Evolutionary conservation across 192 early-diverging fungal genomes (phyloP).

Genomic region (Coemansia sp.): DNA sequence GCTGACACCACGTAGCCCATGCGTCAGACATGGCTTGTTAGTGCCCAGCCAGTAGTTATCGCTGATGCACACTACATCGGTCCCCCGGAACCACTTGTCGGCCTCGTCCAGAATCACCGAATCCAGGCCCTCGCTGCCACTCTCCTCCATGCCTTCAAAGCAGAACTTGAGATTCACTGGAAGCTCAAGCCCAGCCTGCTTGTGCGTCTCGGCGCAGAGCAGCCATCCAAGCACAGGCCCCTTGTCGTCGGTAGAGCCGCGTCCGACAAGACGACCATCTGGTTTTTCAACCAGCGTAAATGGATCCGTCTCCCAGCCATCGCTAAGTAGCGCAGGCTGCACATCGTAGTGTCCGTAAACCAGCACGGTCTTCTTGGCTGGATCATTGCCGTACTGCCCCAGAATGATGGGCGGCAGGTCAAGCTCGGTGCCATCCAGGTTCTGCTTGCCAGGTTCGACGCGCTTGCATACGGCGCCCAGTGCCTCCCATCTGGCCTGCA

Average conservation of each 20-base stretch:
- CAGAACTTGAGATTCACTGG: constrained; percentile 96
- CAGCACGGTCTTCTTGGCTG: constrained; percentile 91
- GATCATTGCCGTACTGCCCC: constrained; percentile 85
- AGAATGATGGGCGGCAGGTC: constrained; percentile 91
- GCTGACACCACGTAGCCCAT: constrained; percentile 84
- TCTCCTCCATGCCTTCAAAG: constrained; percentile 94
- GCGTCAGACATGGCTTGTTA: constrained; percentile 95
- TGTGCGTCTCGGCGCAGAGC: constrained; percentile 92
- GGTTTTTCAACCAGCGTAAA: constrained; percentile 84
- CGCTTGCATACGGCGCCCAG: constrained; percentile 65
- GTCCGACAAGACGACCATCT: constrained; percentile 80
- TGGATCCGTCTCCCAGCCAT: constrained; percentile 92
- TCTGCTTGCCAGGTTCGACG: constrained; percentile 78
- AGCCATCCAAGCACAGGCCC: constrained; percentile 97
- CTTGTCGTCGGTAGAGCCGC: constrained; percentile 97
- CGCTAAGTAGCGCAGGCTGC: constrained; percentile 83
- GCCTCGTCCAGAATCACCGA: constrained; percentile 84
- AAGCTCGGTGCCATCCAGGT: constrained; percentile 72
- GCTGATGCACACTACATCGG: constrained; percentile 94
- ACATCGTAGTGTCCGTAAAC: constrained; percentile 99
- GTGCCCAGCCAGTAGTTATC: constrained; percentile 99
- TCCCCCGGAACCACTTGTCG: constrained; percentile 82
- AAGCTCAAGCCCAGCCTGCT: constrained; percentile 83
- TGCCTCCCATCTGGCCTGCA: constrained; percentile 68
- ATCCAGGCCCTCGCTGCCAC: constrained; percentile 94